Evolutionary conservation across 805 yeast species (phyloP), one percentile per base, ranked within the genome.

Genomic region (Schwanniomyces occidentalis): DNA sequence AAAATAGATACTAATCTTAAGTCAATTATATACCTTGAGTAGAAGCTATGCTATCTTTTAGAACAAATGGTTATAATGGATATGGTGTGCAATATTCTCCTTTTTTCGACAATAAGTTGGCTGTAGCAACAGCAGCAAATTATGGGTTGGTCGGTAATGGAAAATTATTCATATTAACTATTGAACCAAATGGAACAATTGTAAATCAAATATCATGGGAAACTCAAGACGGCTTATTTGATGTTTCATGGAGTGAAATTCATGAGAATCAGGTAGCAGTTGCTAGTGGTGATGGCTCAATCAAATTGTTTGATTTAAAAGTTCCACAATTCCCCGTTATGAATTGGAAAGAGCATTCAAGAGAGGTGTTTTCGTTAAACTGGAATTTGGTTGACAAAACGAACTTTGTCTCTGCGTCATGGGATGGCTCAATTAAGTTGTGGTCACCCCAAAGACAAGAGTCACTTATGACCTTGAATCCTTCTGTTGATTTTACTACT

Each of bases 121-220:
- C 96, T 0, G 91, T 88, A 20, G 95, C 95, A 0, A 73, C 95
- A 0, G 82, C 96, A 1, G 88, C 97, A 17, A 93, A 91, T 63
- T 91, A 80, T 58, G 98, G 98, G 2, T 66, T 91, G 4, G 96
- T 89, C 3, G 99, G 99, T 2, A 91, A 91, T 58, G 99, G 99
- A 5, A 74, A 86, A 46, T 65, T 91, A 18, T 82, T 68, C 46
- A 69, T 91, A 1, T 64, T 91, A 16, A 79, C 78, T 31, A 85
- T 91, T 30, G 76, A 73, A 34, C 76, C 78, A 15, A 63, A 69
- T 41, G 98, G 98, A 1, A 49, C 46, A n/a, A 70, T 87, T 12
- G 49, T 51, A 4, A 73, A 72, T 24, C 78, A 76, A 29, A 61
- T 71, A 4, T 57, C 74, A 10, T 91, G 86, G 65, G 88, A 88